Base-by-base conservation (phyloP, 1,139 yeast species). In the Pichia sp. region DNA sequence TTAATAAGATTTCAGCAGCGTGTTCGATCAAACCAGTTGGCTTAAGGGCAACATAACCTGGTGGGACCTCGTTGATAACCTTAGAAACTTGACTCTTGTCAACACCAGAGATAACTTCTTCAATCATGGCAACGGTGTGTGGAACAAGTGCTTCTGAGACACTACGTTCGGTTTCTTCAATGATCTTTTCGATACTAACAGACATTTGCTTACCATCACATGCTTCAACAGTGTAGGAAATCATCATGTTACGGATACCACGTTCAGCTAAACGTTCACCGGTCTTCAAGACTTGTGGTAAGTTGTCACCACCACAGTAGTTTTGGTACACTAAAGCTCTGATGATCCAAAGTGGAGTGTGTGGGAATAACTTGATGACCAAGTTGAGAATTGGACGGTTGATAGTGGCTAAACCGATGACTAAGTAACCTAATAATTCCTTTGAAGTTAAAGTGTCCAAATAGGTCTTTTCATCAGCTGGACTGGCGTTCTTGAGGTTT, bases 211-310 rank as follows among this genome's bases (percentile, higher is more conserved):
- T 75, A 31, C 96, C 96, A 57, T 88, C 89, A 50, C 96, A 84
- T 47, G 94, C 96, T 68, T 93, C 99, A 47, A 90, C 90, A 18
- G 97, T 89, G 67, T 90, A 81, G 4, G 94, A 84, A 35, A 91
- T 74, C 96, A 93, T 90, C 95, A 90, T 88, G 71, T 91, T 91
- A 58, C 87, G 81, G 62, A 90, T 85, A 14, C 96, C 96, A 53
- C 96, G 75, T 48, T 75, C 67, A 48, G 79, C 72, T 55, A 93
- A 73, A 52, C 80, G 72, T 45, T 73, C 70, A 47, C 96, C 96
- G 5, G 96, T 85, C 45, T 72, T 66, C 48, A 78, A 73, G 20
- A 90, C 94, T 55, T 90, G 86, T 11, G 67, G 68, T 49, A 83
- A 75, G 45, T 79, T 81, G 59, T 87, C 95, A 45, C 99, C 99